Evolutionary conservation across 208 protist species (phyloP).

Genomic region (Leishmania tropica): DNA sequence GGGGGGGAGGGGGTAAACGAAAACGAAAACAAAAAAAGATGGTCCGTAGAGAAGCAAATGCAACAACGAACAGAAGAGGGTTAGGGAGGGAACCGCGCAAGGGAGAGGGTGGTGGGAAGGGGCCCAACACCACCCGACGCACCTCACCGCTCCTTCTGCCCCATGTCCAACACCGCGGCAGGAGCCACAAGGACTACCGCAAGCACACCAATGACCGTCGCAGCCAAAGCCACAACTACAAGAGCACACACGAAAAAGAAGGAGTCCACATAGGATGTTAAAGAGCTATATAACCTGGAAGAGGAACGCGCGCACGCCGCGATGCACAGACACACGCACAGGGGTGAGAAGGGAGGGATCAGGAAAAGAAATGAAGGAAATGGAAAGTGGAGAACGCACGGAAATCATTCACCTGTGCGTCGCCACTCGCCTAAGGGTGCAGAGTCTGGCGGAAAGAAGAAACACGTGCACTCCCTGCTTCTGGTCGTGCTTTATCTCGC

Average conservation of each 20-base stretch:
- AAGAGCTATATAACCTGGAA: not conserved
- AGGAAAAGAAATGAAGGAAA: not conserved
- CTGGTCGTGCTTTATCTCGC: not conserved
- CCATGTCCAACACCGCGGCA: not conserved
- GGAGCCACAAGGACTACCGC: not conserved
- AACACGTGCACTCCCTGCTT: not conserved
- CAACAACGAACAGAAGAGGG: too few relatives aligned
- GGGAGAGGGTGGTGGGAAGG: not conserved
- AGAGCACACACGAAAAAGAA: not conserved
- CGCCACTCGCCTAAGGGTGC: not conserved
- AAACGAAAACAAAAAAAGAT: not conserved
- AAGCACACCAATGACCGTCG: not conserved
- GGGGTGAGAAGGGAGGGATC: not conserved
- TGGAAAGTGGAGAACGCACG: not conserved
- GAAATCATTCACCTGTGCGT: not conserved
- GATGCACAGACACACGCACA: not conserved
- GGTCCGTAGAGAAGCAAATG: too few relatives aligned
- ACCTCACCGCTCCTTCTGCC: not conserved
- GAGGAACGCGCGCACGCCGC: not conserved
- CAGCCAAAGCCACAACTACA: not conserved
- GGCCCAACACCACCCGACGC: not conserved
- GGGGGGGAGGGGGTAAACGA: too few relatives aligned
- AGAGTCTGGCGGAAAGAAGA: not conserved
- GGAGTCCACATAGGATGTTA: not conserved
- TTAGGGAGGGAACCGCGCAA: not conserved